phyloP scores from a whole-genome alignment of 2,329 filamentous ascomycete species.

The Exophiala calicioides region DNA sequence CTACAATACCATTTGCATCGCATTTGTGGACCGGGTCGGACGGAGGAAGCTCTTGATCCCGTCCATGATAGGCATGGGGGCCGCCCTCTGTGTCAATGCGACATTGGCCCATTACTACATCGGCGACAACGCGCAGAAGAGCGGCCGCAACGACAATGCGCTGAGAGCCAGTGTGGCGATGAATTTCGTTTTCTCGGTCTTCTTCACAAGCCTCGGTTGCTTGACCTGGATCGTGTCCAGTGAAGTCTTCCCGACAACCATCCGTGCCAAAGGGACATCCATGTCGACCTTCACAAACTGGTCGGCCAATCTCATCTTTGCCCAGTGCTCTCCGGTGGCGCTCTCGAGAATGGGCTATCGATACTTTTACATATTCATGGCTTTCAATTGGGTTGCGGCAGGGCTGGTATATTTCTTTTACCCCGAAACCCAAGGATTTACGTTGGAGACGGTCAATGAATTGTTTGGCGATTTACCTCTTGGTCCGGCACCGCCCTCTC shows the following conservation, averaged over 20 bases:
- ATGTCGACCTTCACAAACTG: conserved; percentile 51
- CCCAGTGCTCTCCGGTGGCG: conserved; percentile 52
- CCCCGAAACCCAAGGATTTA: conserved; percentile 36
- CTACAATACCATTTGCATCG: conserved; percentile 51
- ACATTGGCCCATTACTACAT: conserved; percentile 43
- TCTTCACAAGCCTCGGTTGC: conserved; percentile 46
- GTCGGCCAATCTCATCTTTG: conserved; percentile 50
- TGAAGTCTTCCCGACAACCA: conserved; percentile 50
- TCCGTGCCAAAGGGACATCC: conserved; percentile 46
- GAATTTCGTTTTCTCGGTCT: conserved; percentile 51
- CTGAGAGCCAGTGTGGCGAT: conserved; percentile 50
- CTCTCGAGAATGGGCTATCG: conserved; percentile 46
- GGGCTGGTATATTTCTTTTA: conserved; percentile 39
- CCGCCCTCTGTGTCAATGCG: conserved; percentile 43
- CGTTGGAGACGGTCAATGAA: conserved; percentile 38
- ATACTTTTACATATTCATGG: conserved; percentile 54
- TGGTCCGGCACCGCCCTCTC: background rate
- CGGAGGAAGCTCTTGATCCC: conserved; percentile 52
- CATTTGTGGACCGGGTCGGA: conserved; percentile 49
- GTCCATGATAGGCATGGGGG: conserved; percentile 47
- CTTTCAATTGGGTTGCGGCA: conserved; percentile 50
- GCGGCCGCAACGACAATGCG: conserved; percentile 34
- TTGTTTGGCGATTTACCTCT: conserved; percentile 29
- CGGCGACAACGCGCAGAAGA: conserved; percentile 30
- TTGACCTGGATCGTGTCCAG: conserved; percentile 52